Base-by-base conservation (phyloP, 2,329 filamentous ascomycete genomes). In the Pyricularia sp. region DNA sequence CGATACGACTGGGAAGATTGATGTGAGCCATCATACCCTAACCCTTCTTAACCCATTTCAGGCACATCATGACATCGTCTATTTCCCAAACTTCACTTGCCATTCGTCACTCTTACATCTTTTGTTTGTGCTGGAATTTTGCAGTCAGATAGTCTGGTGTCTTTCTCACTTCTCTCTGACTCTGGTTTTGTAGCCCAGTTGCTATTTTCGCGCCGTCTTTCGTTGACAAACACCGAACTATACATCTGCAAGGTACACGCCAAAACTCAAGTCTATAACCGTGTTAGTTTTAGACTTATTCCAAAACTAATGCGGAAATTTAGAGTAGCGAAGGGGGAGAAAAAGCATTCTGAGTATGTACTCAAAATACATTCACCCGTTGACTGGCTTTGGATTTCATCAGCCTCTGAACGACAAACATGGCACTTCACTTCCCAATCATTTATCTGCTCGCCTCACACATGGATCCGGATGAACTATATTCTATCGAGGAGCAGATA, bases 361-460 rank as follows among this genome's bases (percentile, higher is more conserved):
- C 53, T 57, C 22, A 28, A 12, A 24, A 57, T 22, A 26, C 26
- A 26, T 13, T 24, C 24, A 10, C n/a, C 26, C 13, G 22, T 57
- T 57, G n/a, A 57, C 40, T 49, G 16, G 40, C 40, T n/a, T 49
- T 16, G 6, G 16, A n/a, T 49, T 5, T 49, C 19, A 7, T 49
- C 19, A n/a, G 40, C 16, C 4, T 19, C 19, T 22, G 8, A 22
- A 61, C 60, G 13, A 8, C 12, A 22, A 59, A 13, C 28, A 75
- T 76, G 70, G 63, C 66, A 62, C 73, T 78, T 30, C 63, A 71
- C 3, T 77, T 84, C 44, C 90, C 90, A 12, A 79, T 84, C 4
- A 87, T 94, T 28, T 94, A 87, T 69, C 79, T 97, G 16, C 81
- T 96, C 0, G 77, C 86, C 0, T 85, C 88, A 4, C 89, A 91